Base-by-base conservation (phyloP, 1,284 basidiomycete genomes). In the Trichosporon coremiiforme region DNA sequence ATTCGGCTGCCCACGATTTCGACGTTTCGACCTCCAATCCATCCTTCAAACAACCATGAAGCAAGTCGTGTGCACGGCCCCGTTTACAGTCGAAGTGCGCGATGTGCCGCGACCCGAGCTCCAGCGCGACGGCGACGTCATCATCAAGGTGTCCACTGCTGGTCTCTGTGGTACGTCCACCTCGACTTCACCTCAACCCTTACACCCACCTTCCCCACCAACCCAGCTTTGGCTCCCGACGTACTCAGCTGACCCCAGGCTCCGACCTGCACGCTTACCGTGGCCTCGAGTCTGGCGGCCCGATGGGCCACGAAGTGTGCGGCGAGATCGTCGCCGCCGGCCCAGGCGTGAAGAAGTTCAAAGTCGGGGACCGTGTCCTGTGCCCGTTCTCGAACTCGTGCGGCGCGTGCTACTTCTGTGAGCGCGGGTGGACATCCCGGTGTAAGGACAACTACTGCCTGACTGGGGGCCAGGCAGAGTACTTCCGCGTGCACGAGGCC, bases 401-500 rank as follows among this genome's bases (percentile, higher is more conserved):
- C 76, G 91, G 90, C 65, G 88, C 90, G 25, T 80, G 76, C 75
- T 79, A 76, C 70, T 90, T 89, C 75, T 95, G 93, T 79, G 86
- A 89, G 2, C 79, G 90, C 33, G 91, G 90, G 31, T 90, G 90
- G 79, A 94, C 92, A 1, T 90, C 88, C 45, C 87, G 94, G 63
- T 95, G 94, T 80, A 84, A 86, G 1, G 82, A 89, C 71, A 89
- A 88, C 38, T 88, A 90, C 0, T 78, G 82, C 10, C 87, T 93
- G 0, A 89, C 90, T 8, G 94, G 94, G 12, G 92, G 89, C 1
- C 94, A 96, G 84, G 93, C 93, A 0, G 93, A 95, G 82, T 96
- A 91, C 79, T 87, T 93, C 3, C 88, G 90, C 33, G 89, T 94
- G 12, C 92, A 92, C 6, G 65, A 81, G 22, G 83, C 81, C n/a